Evolutionary conservation across 495 filamentous ascomycete genomes (phyloP), one percentile per base, ranked within the genome.

Genomic region (Aspergillus incahuasiensis): DNA sequence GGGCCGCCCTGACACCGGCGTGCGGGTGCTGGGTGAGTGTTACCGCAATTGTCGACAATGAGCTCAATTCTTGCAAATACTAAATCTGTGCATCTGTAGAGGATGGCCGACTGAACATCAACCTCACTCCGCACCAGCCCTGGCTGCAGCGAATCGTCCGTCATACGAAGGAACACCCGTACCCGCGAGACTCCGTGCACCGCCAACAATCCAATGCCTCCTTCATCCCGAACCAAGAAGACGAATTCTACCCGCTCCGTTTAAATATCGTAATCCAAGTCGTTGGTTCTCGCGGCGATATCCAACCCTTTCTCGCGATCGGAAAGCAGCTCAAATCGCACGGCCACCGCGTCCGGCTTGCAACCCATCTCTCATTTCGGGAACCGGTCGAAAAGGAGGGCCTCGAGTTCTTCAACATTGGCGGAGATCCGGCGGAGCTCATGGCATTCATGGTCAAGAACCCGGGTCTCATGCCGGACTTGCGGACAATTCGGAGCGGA

Each of bases 381-480:
- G 68, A 81, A 4, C 86, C 88, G 52, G 80, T 92, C 19, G 73
- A 81, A 50, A 79, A 86, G n/a, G 81, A 83, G 62, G 85, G 82
- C 0, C 70, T 92, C 5, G 89, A 92, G 64, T 92, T 91, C 68
- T 92, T 90, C 71, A 79, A 71, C 43, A 89, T 92, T 34, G 88
- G 89, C 11, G 89, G 89, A 25, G 86, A 92, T 64, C 89, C 89
- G 15, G 76, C 83, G 1, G 83, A 89, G 61, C 78, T 94, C 21
- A 94, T 94, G 89, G 82, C 86, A 2, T 92, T 88, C 61, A 91
- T 92, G 89, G 88, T 91, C 19, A 89, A 90, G 64, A 90, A 94
- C 67, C 86, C 88, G 12, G 86, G 89, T 1, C 73, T 94, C 52
- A 85, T 91, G 70, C 89, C 89, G 0, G 81, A 82, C 12, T 74